Evolutionary conservation across 78 protist species (phyloP).

Genomic region (Dictyostelium firmibasis): DNA sequence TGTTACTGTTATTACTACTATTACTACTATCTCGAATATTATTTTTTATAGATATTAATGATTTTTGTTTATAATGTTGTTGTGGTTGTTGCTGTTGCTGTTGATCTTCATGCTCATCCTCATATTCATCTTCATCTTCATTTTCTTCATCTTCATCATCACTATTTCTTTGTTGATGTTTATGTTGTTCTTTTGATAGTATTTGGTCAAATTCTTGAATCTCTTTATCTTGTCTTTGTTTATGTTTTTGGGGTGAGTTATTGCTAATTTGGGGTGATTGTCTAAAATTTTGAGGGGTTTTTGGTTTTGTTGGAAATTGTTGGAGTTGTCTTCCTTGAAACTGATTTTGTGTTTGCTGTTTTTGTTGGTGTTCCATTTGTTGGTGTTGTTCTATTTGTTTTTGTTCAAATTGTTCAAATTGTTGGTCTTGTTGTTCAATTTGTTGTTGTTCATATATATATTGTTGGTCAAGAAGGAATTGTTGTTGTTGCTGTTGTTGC

Average conservation of each 20-base stretch:
- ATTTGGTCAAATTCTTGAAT: not conserved
- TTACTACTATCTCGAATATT: not conserved
- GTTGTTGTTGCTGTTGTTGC: slow-evolving; percentile 12
- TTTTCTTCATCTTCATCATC: not conserved
- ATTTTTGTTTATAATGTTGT: not conserved
- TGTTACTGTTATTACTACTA: not conserved
- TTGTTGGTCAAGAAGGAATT: not conserved
- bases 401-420: not conserved
- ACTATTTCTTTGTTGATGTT: not conserved
- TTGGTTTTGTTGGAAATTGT: not conserved
- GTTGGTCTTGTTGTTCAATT: not conserved
- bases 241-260: not conserved
- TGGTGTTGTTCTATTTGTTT: not conserved
- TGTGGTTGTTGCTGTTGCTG: not conserved
- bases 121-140: not conserved
- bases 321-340: not conserved
- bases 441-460: not conserved
- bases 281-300: not conserved
- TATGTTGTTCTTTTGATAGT: not conserved
- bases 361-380: not conserved
- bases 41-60: too few species aligned
- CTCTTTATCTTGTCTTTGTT: not conserved
- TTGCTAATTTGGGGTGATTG: not conserved
- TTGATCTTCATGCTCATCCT: not conserved
- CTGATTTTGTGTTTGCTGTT: not conserved